Conservation (phyloP, 345 rosid species). For the Brassica incana region DNA sequence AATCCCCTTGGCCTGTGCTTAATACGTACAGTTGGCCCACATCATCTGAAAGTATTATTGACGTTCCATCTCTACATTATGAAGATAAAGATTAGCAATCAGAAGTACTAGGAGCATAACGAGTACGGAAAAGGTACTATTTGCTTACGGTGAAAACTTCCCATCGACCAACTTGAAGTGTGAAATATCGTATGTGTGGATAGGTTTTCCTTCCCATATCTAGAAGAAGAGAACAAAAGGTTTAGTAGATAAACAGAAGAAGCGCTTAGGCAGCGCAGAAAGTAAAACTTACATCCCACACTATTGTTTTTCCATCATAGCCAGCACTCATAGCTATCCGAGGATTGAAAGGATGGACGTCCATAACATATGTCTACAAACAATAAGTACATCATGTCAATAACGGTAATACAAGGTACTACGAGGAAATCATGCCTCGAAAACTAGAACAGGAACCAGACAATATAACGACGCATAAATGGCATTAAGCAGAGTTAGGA, state of each 20-base stretch:
- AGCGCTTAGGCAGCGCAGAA: constrained; percentile 8
- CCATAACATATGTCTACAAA: constrained; percentile 91
- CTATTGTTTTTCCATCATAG: constrained; percentile 92
- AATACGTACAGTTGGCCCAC: constrained; percentile 91
- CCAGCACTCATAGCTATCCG: constrained; percentile 99
- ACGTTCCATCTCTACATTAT: constrained; percentile 83
- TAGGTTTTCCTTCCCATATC: constrained; percentile 99
- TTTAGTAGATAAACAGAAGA: constrained; percentile 26
- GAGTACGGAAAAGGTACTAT: constrained; percentile 1
- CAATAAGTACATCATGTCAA: constrained; percentile 14
- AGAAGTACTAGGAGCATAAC: constrained; percentile 12
- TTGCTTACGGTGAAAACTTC: constrained; percentile 96
- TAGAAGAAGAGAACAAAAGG: constrained; percentile 39
- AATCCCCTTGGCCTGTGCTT: constrained; percentile 98
- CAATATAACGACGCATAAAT: neutral
- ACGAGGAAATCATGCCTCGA: neutral
- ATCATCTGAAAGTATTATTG: constrained; percentile 96
- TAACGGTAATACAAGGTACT: constrained; percentile 5
- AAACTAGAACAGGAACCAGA: constrained; percentile 18
- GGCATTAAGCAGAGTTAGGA: neutral
- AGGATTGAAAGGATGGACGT: constrained; percentile 97
- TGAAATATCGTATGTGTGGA: constrained; percentile 81
- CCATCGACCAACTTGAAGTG: constrained; percentile 98
- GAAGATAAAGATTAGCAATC: constrained; percentile 24
- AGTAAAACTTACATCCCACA: constrained; percentile 96